Evolutionary conservation across 75 land plant genomes (phyloP), one percentile per base, ranked within the genome.

Genomic region (Ceratopteris richardii): DNA sequence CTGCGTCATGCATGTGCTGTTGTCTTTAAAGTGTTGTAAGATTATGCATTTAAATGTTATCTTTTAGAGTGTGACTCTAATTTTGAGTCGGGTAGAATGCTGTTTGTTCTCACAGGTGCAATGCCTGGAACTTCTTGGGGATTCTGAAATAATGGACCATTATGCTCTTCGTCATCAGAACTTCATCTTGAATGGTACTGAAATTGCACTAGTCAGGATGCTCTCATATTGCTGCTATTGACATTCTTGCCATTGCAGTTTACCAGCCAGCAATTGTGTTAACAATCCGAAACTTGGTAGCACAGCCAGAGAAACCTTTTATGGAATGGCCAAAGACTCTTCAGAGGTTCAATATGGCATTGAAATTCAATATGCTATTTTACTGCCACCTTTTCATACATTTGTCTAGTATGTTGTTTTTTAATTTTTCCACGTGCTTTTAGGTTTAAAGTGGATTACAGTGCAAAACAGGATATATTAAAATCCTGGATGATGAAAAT

Each of bases 251-350:
- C 22, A 29, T 42, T 68, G 54, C 71, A 94, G 99, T 61, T 61
- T 90, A 95, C 74, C 91, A 81, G 58, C 97, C 99, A 37, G 50
- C 73, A 53, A 62, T 76, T 39, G 67, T 71, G 51, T 56, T 86
- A 25, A 54, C 72, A 47, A 56, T 87, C 19, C 96, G 80, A 41
- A 47, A 56, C n/a, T 19, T 82, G 21, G 62, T 95, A 65, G 79
- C 92, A 10, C 92, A 82, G 59, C 66, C 80, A 56, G 88, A 75
- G 31, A 83, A 67, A 56, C 91, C 88, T 63, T 65, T 71, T 33
- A 70, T 95, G 59, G 88, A 90, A 61, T 95, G 99, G 99, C 99
- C 99, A 44, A 95, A 75, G 67, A 74, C 97, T 39, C 74, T 63
- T 54, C 97, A 86, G 26, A 90, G 88, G 90, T 90, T 21, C 44